Base-by-base conservation (phyloP, 1,284 basidiomycete genomes). In the Abortiporus biennis region DNA sequence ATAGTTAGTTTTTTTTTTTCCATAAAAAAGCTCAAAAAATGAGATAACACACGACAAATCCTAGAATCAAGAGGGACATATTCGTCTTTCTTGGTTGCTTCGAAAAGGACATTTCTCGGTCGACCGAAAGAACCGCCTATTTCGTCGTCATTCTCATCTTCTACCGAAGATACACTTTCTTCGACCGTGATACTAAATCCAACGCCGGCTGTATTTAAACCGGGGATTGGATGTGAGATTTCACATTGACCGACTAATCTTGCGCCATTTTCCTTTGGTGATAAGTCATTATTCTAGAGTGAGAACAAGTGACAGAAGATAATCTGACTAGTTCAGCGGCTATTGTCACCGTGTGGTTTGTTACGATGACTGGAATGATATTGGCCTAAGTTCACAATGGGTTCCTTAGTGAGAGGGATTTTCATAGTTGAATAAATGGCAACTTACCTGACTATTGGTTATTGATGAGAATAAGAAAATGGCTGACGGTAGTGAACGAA, bases 321-420 rank as follows among this genome's bases (percentile, higher is more conserved):
- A 17, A n/a, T 62, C 81, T 64, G 21, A 90, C 89, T 46, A 98
- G 71, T 59, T 93, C 85, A 5, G 87, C 93, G n/a, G 93, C 92
- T 48, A 99, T 95, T 3, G 92, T 98, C n/a, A 94, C 91, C 0
- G 90, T 94, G 62, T 93, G 92, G 62, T 93, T 96, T 2, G 95
- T 98, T 38, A 96, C 84, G 53, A 98, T 88, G 5, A 86, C 89
- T 0, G 95, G 95, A 2, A 97, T 68, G 40, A 92, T 88, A 49
- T 79, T 76, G 13, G 85, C 87, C 76, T 88, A 58, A 24, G n/a
- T n/a, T n/a, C n/a, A n/a, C n/a, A n/a, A 48, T 40, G 35, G 16
- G 15, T 6, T 15, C 32, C n/a, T 17, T 16, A 24, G 22, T 23
- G 12, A n/a, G 11, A 36, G 6, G 19, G 13, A 20, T 21, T 17